Base-by-base conservation (phyloP, 345 rosid species). In the Conringia planisiliqua region DNA sequence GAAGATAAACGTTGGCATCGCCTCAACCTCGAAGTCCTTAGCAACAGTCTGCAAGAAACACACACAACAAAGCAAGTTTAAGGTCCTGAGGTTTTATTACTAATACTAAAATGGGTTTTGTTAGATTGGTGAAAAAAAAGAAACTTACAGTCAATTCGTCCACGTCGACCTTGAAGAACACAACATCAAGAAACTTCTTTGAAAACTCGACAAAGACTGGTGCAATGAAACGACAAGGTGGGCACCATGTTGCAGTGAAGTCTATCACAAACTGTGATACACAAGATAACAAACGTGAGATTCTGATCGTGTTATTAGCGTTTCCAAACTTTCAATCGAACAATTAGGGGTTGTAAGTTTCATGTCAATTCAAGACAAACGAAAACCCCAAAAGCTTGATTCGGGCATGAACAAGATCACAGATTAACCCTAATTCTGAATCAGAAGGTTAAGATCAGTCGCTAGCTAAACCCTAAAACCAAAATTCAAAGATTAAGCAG, bases 181-280 rank as follows among this genome's bases (percentile, higher is more conserved):
- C 60, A n/a, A 79, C 87, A 38, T 73, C 18, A 2, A 82, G 77
- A 64, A 79, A 38, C 73, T 70, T 85, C 76, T 78, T 89, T 0
- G 91, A 90, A 39, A 85, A 47, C 1, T 89, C 91, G 10, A 47
- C 86, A 66, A 91, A 55, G 42, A 89, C 18, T 17, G 95, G 95
- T 4, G 93, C 72, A 24, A 91, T 86, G 61, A 84, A n/a, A 11
- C 91, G 89, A 30, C 92, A 89, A 4, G 97, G 92, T 38, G 82
- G 81, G 24, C 95, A 89, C 97, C 97, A 91, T 32, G 88, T 40
- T 2, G 95, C 92, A 9, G 86, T 79, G 75, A 91, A 91, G 74
- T 89, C 90, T 27, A 85, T 83, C 72, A 91, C 90, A 8, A 85
- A 54, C 95, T 87, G 74, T 62, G 24, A n/a, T n/a, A n/a, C n/a